Percentiles rank a stretch among this genome's conserved stretches.
These are phyloP conservation scores for Silene noctiflora DNA, from an alignment of 179 eudicot species.

Conservation along the genomic window DNA sequence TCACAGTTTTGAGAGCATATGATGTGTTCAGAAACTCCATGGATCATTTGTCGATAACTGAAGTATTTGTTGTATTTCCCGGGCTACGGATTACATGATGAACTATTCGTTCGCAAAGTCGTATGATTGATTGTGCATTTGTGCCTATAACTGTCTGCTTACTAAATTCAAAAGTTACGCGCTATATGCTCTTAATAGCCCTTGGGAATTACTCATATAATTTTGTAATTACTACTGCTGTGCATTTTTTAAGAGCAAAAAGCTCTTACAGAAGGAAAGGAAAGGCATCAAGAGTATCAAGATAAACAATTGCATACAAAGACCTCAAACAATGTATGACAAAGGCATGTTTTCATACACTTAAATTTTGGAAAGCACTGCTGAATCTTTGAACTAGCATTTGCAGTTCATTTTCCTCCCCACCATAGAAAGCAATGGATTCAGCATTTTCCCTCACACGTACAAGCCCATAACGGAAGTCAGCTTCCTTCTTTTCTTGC, in stretches of 20 bases:
- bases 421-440: slow-evolving; percentile 96
- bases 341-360: slow-evolving; percentile 42
- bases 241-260: neutral
- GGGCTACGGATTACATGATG: neutral
- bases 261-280: slow-evolving; percentile 11
- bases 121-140: neutral
- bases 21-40: neutral
- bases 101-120: neutral
- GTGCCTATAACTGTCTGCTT: neutral
- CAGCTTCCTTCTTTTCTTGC: slow-evolving; percentile 99
- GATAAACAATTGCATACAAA: neutral
- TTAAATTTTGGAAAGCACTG: slow-evolving; percentile 88
- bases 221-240: neutral
- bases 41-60: neutral
- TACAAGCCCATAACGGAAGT: slow-evolving; percentile 97
- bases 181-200: neutral
- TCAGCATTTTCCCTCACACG: slow-evolving; percentile 99
- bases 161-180: neutral
- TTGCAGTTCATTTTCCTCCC: slow-evolving; percentile 91
- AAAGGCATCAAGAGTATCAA: neutral
- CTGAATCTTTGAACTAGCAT: slow-evolving; percentile 81
- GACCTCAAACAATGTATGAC: neutral
- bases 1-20: neutral
- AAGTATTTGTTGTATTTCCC: neutral
- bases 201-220: neutral